phyloP scores from a whole-genome alignment of 768 basidiomycete species.

The Naganishia friedmannii region DNA sequence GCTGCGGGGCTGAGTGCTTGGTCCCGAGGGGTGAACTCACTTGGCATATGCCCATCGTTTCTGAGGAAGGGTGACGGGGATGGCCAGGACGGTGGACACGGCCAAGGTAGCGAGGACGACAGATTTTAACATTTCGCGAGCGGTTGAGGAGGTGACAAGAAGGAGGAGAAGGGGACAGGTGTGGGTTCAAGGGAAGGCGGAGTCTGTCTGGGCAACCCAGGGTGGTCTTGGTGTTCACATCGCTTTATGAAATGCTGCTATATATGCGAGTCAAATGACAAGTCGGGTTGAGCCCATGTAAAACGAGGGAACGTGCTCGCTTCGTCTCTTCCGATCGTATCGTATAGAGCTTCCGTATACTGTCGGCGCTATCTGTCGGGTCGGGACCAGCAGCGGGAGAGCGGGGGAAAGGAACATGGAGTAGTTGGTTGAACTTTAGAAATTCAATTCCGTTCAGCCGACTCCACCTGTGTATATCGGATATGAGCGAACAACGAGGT shows the following conservation, averaged over 20 bases:
- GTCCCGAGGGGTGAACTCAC: neutral
- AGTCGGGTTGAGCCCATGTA: neutral
- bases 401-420: neutral
- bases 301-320: neutral
- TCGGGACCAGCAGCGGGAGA: neutral
- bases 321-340: too few relatives aligned
- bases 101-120: conserved; percentile 17
- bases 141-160: neutral
- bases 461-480: neutral
- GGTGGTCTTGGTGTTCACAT: neutral
- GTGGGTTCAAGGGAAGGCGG: neutral
- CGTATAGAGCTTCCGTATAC: neutral
- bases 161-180: neutral
- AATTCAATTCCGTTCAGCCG: neutral
- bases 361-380: neutral
- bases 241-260: neutral
- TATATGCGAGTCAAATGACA: neutral
- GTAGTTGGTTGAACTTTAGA: neutral
- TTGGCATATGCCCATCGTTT: conserved; percentile 22
- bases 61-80: conserved; percentile 4
- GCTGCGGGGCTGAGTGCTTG: neutral
- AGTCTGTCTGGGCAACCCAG: neutral
- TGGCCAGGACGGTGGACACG: conserved; percentile 6
- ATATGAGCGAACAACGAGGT: conserved; percentile 1
- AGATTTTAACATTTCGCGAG: conserved; percentile 13